These are phyloP conservation scores for Beauveria brongniartii DNA, from an alignment of 2,329 filamentous ascomycete species.

Conservation along the genomic window DNA sequence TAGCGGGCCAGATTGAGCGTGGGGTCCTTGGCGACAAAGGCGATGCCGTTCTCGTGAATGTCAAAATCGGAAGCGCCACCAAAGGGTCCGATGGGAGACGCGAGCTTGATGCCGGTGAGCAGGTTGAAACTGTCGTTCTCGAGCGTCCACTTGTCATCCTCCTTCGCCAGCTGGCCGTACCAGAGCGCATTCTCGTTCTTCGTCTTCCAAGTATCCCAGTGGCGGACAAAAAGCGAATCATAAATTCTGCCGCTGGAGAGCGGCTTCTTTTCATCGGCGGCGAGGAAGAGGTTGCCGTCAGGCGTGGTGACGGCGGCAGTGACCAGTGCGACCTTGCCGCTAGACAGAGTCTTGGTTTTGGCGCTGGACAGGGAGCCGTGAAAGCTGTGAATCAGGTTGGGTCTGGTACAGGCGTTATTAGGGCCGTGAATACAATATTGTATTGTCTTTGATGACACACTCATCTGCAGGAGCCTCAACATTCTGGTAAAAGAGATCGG, in stretches of 20 bases:
- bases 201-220: slow-evolving; percentile 73
- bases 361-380: slow-evolving; percentile 49
- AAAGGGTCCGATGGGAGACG: slow-evolving; percentile 67
- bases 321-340: slow-evolving; percentile 44
- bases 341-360: slow-evolving; percentile 44
- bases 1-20: slow-evolving; percentile 61
- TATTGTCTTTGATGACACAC: slow-evolving; percentile 23
- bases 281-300: slow-evolving; percentile 61
- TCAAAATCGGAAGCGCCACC: slow-evolving; percentile 78
- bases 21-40: slow-evolving; percentile 70
- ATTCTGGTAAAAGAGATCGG: slow-evolving; percentile 35
- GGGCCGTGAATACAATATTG: not conserved
- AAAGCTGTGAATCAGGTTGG: slow-evolving; percentile 40
- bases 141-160: slow-evolving; percentile 32
- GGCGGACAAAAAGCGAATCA: slow-evolving; percentile 65
- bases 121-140: slow-evolving; percentile 50
- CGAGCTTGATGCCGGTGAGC: slow-evolving; percentile 49
- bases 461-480: slow-evolving; percentile 26
- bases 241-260: slow-evolving; percentile 63
- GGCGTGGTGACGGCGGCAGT: slow-evolving; percentile 58
- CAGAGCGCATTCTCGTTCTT: slow-evolving; percentile 65
- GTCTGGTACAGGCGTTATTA: slow-evolving; percentile 15
- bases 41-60: slow-evolving; percentile 55
- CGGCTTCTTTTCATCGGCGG: slow-evolving; percentile 50
- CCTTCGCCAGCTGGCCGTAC: slow-evolving; percentile 54